Percentiles rank a stretch among this genome's conserved stretches.
Conservation (phyloP, 345 rosid species). For the Salix dunnii region DNA sequence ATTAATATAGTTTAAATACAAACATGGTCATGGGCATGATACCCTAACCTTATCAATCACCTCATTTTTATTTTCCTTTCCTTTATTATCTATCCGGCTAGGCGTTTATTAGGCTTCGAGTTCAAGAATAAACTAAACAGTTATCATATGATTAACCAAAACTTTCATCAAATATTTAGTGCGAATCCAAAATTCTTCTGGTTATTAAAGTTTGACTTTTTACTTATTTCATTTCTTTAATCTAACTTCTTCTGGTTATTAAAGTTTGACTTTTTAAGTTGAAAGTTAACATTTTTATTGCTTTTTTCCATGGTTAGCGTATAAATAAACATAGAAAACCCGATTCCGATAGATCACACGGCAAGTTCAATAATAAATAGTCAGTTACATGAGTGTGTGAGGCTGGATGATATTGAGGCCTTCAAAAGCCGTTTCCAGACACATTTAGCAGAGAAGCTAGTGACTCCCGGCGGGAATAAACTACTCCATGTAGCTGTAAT, state of each 20-base stretch:
- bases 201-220: not conserved
- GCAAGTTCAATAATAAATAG: not conserved
- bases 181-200: not conserved
- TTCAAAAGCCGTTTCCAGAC: too few relatives aligned
- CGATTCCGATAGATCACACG: not conserved
- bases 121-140: too few relatives aligned
- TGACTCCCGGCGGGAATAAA: not conserved
- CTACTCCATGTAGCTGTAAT: not conserved
- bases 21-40: too few relatives aligned
- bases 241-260: not conserved
- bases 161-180: too few relatives aligned
- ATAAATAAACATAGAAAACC: not conserved
- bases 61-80: too few relatives aligned
- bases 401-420: not conserved
- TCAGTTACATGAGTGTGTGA: too few relatives aligned
- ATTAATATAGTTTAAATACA: too few relatives aligned
- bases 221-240: not conserved
- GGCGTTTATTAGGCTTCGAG: too few relatives aligned
- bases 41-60: too few relatives aligned
- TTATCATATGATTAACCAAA: too few relatives aligned
- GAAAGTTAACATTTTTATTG: not conserved
- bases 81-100: too few relatives aligned
- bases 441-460: not conserved
- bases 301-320: not conserved
- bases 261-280: not conserved